phyloP scores from a whole-genome alignment of 148 eudicot genomes.

The Chenopodium quinoa region DNA sequence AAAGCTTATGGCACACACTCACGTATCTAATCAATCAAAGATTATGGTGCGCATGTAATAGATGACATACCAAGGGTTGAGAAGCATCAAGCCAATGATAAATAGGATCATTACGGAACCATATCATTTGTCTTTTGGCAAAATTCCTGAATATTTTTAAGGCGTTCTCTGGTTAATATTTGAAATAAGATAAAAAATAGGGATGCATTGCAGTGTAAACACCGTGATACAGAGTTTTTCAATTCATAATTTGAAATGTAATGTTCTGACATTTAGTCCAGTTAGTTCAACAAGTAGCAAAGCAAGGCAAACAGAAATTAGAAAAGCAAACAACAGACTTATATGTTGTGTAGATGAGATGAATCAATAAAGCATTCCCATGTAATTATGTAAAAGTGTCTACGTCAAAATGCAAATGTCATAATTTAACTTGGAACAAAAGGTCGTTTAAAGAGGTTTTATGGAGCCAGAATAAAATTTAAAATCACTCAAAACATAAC shows the following conservation, averaged over 20 bases:
- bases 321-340: neutral
- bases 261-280: neutral
- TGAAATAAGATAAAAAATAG: neutral
- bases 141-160: slow-evolving; percentile 63
- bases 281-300: neutral
- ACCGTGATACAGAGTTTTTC: neutral
- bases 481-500: neutral
- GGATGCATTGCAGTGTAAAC: neutral
- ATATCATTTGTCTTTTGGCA: slow-evolving; percentile 89
- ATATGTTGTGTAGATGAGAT: neutral
- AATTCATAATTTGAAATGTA: neutral
- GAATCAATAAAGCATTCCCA: neutral
- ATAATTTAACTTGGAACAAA: neutral
- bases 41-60: neutral
- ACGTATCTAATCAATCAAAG: neutral
- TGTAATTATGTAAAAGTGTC: neutral
- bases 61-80: slow-evolving; percentile 69
- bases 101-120: slow-evolving; percentile 89
- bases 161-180: slow-evolving; percentile 11
- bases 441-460: neutral
- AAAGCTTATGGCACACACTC: neutral
- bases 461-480: neutral
- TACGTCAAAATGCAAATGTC: neutral
- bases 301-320: neutral
- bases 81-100: slow-evolving; percentile 98